These are phyloP conservation scores for Phanerochaete sordida DNA, from an alignment of 768 basidiomycete genomes.

Conservation along the genomic window DNA sequence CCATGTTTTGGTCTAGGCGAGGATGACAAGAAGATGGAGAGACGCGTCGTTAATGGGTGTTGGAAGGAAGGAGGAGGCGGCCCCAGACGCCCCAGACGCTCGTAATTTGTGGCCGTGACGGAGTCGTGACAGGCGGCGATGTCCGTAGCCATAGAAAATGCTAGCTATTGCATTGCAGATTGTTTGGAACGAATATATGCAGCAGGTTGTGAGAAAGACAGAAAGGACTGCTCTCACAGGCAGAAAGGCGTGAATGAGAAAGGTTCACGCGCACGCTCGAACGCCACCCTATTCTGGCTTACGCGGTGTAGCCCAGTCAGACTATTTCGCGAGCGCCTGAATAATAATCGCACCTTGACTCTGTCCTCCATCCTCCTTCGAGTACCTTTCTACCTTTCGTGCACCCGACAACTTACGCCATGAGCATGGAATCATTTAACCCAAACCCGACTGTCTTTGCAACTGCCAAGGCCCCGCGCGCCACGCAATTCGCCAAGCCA, in stretches of 20 bases:
- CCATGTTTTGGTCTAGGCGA: conserved; percentile 10
- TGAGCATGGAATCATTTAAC: conserved; percentile 65
- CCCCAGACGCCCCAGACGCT: neutral
- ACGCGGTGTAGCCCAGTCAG: neutral
- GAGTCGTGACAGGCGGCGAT: neutral
- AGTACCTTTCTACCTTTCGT: no score
- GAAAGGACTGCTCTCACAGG: neutral
- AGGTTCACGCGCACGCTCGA: no score
- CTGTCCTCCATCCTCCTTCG: no score
- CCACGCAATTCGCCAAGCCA: conserved; percentile 31
- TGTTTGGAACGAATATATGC: no score
- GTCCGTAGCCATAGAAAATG: neutral
- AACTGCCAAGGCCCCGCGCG: conserved; percentile 44
- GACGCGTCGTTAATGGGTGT: conserved; percentile 14
- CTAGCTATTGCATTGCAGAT: no score
- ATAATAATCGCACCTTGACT: no score
- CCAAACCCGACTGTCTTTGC: conserved; percentile 85
- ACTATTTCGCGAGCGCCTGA: neutral
- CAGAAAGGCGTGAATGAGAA: neutral
- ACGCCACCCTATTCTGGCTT: neutral
- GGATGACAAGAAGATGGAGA: neutral
- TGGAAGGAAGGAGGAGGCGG: conserved; percentile 3
- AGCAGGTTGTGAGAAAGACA: no score
- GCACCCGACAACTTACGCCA: neutral
- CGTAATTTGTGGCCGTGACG: neutral